These are phyloP conservation scores for Leishmania martiniquensis DNA, from an alignment of 208 protist species.

Conservation along the genomic window DNA sequence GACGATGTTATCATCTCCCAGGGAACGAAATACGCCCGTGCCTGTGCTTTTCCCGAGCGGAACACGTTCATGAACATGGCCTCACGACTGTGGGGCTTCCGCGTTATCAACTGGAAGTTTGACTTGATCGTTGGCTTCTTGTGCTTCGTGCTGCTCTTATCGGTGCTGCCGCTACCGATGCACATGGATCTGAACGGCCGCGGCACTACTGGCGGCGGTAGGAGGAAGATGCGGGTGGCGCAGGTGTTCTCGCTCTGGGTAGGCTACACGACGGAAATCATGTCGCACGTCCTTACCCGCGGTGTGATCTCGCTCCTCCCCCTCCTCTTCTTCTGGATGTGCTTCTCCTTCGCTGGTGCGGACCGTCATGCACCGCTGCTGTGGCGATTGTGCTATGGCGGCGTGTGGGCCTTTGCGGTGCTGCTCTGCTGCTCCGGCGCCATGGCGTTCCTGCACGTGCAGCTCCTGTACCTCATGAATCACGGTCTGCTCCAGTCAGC, in stretches of 20 bases:
- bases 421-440: constrained; percentile 50
- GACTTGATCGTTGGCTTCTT: constrained; percentile 73
- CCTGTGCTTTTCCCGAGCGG: constrained; percentile 55
- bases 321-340: constrained; percentile 50
- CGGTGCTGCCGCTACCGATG: constrained; percentile 56
- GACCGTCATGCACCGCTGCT: constrained; percentile 40
- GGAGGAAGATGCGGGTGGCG: constrained; percentile 1
- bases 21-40: constrained; percentile 61
- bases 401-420: constrained; percentile 56
- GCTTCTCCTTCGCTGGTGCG: constrained; percentile 56
- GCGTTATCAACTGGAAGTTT: constrained; percentile 89
- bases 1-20: constrained; percentile 59
- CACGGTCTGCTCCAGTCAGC: constrained; percentile 52
- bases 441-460: constrained; percentile 53
- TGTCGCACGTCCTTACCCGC: constrained; percentile 49
- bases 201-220: neutral
- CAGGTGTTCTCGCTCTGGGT: constrained; percentile 40
- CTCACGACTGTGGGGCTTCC: constrained; percentile 69
- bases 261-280: constrained; percentile 41
- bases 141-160: constrained; percentile 72
- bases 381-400: constrained; percentile 57
- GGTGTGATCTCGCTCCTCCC: constrained; percentile 57
- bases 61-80: constrained; percentile 72
- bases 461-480: constrained; percentile 54
- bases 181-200: constrained; percentile 12